Evolutionary conservation across 2,329 filamentous ascomycete species (phyloP), one percentile per base, ranked within the genome.

Genomic region (Hymenoscyphus linearis): DNA sequence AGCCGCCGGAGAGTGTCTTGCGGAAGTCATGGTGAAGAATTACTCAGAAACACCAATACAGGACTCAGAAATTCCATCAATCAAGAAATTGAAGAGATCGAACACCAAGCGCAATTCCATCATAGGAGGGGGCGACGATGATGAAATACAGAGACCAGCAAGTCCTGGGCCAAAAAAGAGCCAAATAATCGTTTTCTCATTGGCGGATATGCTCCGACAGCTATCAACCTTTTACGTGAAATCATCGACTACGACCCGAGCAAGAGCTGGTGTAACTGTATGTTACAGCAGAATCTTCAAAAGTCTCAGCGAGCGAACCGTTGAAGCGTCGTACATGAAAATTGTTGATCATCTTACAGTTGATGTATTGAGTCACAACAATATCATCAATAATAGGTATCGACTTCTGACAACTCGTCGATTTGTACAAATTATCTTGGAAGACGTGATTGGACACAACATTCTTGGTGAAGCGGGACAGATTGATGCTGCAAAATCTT

Each of bases 391-490:
- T 72, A 96, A 96, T 72, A 87, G 93, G 47, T 96, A 97, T 74
- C 88, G 93, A 18, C 82, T 96, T 16, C 80, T 99, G 16, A 88
- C 91, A 62, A 90, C 91, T 2, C 84, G 95, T 60, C 91, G 89
- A 72, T 96, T 93, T 68, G 85, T 96, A 14, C 87, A 91, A 65
- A 88, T 89, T 40, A 83, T 97, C 55, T 78, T 99, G 12, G 91
- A 96, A 69, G 89, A 93, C 62, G 85, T 95, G 7, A 82, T 98
- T 65, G 91, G 91, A 9, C 83, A 83, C 61, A 85, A 87, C 66
- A 89, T 97, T 68, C 80, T 99, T 2, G 92, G 92, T 13, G 93
- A 99, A 74, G 91, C 90, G 14, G 93, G 92, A 7, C 93, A 97
- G 71, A 80, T 93, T 62, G 86, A 88, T 67, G 92, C 91, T 31